Evolutionary conservation across 2,329 filamentous ascomycete species (phyloP).

Genomic region (Furcasterigmium furcatum): DNA sequence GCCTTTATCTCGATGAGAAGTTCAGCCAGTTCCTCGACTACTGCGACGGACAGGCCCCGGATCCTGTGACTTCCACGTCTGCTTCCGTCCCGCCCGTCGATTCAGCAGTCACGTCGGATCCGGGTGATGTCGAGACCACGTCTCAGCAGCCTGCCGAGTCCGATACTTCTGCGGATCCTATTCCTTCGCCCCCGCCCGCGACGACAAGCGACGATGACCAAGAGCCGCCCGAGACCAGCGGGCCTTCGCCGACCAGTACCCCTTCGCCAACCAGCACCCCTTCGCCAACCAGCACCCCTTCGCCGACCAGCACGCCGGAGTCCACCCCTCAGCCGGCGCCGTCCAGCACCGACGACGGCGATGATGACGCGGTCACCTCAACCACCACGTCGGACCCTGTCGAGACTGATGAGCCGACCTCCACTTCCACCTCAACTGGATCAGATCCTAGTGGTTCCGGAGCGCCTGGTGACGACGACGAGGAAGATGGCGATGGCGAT

Average conservation of each 20-base stretch:
- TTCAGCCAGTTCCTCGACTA: slow-evolving; percentile 44
- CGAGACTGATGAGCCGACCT: too few species aligned
- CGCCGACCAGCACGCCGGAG: slow-evolving; percentile 3
- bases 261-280: not conserved
- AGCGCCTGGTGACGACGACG: not conserved
- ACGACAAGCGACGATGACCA: not conserved
- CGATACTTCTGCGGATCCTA: slow-evolving; percentile 6
- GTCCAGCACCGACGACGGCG: not conserved
- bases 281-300: not conserved
- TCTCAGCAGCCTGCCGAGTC: not conserved
- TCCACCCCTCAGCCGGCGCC: slow-evolving; percentile 3
- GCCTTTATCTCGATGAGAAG: slow-evolving; percentile 28
- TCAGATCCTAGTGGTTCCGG: too few species aligned
- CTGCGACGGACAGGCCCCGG: slow-evolving; percentile 29
- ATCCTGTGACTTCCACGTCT: slow-evolving; percentile 9
- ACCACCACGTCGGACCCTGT: too few species aligned
- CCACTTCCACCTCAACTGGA: too few species aligned
- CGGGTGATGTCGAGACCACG: slow-evolving; percentile 2
- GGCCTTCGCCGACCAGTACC: too few species aligned
- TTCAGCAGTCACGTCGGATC: slow-evolving; percentile 19
- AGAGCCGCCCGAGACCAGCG: too few species aligned
- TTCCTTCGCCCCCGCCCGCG: slow-evolving; percentile 4
- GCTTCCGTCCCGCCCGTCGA: slow-evolving; percentile 22
- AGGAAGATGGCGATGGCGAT: not conserved
- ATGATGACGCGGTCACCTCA: too few species aligned